A percentile compares a stretch with the other conserved stretches of the same genome.
phyloP scores from a whole-genome alignment of 768 basidiomycete species.

The Harrya chromipes region DNA sequence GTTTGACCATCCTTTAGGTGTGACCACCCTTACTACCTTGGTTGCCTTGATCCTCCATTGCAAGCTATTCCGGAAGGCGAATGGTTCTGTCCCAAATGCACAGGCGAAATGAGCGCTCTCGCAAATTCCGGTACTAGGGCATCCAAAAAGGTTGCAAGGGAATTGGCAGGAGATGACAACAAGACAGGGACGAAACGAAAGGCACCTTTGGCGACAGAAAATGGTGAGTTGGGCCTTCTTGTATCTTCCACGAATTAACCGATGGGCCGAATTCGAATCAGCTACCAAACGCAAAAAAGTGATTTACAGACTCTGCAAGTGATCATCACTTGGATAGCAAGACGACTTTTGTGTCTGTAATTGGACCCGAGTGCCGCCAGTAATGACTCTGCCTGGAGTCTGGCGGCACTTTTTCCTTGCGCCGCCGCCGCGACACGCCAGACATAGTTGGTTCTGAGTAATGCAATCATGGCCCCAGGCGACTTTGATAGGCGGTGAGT shows the following conservation, averaged over 20 bases:
- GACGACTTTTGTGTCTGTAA: constrained; percentile 3
- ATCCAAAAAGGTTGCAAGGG: constrained; percentile 17
- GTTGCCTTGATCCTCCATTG: constrained; percentile 79
- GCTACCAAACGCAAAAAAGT: constrained; percentile 42
- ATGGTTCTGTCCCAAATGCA: constrained; percentile 87
- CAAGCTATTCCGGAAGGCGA: constrained; percentile 78
- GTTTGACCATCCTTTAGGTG: constrained; percentile 49
- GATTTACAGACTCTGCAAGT: constrained; percentile 1
- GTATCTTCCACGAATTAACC: background rate
- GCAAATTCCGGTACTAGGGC: constrained; percentile 12
- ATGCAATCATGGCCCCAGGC: constrained; percentile 42
- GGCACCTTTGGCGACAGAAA: constrained; percentile 36
- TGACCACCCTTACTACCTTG: constrained; percentile 83
- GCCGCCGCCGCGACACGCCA: constrained; percentile 10
- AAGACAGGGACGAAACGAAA: constrained; percentile 44
- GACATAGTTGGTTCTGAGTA: constrained; percentile 34
- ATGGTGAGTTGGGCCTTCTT: constrained; percentile 30
- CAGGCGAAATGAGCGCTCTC: constrained; percentile 52
- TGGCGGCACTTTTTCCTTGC: constrained; percentile 8
- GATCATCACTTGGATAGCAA: background rate
- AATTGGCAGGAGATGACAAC: constrained; percentile 13
- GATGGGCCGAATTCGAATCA: constrained; percentile 8
- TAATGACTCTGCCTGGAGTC: constrained; percentile 10
- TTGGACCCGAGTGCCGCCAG: constrained; percentile 1
- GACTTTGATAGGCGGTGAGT: constrained; percentile 36